phyloP scores from a whole-genome alignment of 2,329 filamentous ascomycete species.

The Clonostachys solani region DNA sequence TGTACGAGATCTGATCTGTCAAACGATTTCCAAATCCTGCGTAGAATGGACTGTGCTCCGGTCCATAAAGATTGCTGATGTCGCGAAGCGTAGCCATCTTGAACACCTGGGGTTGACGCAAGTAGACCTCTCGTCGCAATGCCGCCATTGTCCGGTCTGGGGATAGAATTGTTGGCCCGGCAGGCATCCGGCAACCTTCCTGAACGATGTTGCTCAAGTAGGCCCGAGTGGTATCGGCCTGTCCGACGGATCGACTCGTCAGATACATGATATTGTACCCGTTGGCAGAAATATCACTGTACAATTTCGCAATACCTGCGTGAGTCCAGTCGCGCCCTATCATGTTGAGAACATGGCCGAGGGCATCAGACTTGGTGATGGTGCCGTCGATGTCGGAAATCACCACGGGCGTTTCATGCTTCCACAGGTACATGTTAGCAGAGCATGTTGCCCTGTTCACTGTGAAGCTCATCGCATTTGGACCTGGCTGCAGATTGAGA shows the following conservation, averaged over 20 bases:
- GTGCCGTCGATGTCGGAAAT: conserved; percentile 99
- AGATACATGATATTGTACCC: conserved; percentile 99
- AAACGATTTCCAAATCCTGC: conserved; percentile 95
- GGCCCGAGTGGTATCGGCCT: conserved; percentile 83
- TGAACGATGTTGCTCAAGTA: conserved; percentile 89
- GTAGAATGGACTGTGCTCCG: conserved; percentile 80
- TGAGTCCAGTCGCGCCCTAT: conserved; percentile 98
- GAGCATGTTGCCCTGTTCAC: conserved; percentile 92
- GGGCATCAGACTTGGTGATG: conserved; percentile 94
- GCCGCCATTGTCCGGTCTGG: conserved; percentile 95
- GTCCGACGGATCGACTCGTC: conserved; percentile 88
- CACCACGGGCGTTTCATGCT: conserved; percentile 84
- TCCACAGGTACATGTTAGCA: conserved; percentile 93
- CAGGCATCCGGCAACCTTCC: conserved; percentile 79
- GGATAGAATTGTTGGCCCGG: conserved; percentile 90
- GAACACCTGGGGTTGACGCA: conserved; percentile 96
- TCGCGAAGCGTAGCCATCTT: conserved; percentile 98
- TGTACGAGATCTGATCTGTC: conserved; percentile 93
- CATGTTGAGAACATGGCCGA: conserved; percentile 93
- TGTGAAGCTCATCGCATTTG: conserved; percentile 92
- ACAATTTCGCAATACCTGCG: conserved; percentile 91
- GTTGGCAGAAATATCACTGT: conserved; percentile 91
- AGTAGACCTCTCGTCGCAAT: conserved; percentile 84
- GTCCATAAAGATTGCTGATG: conserved; percentile 82
- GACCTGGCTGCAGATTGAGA: conserved; percentile 75